These are phyloP conservation scores for Talaromyces sp. DNA, from an alignment of 2,329 filamentous ascomycete genomes.

Conservation along the genomic window DNA sequence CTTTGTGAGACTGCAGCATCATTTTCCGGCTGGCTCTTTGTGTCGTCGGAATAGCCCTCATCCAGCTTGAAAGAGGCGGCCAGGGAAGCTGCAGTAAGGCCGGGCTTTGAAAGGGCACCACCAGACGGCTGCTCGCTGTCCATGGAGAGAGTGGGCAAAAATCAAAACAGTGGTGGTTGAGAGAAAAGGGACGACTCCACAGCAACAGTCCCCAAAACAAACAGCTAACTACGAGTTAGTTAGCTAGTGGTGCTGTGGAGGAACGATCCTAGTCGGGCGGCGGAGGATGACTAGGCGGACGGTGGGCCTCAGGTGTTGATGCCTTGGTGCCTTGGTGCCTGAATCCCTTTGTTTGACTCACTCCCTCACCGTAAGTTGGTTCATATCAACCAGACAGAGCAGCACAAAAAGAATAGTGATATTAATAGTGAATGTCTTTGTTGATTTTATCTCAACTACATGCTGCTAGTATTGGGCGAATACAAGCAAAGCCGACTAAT, in stretches of 20 bases:
- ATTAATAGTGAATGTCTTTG: neutral
- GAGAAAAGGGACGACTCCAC: neutral
- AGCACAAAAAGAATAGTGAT: neutral
- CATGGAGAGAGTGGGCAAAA: neutral
- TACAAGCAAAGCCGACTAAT: neutral
- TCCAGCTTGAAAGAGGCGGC: conserved; percentile 59
- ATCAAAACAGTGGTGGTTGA: neutral
- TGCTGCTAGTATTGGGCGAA: no score
- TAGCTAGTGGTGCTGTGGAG: neutral
- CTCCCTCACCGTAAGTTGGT: no score
- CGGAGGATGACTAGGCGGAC: neutral
- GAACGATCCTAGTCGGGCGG: neutral
- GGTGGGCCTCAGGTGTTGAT: neutral
- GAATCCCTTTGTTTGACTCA: no score
- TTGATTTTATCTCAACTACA: neutral
- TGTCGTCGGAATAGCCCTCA: conserved; percentile 83
- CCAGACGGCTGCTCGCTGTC: conserved; percentile 12
- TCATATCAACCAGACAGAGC: neutral
- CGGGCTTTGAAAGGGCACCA: conserved; percentile 20
- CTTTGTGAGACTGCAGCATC: conserved; percentile 30
- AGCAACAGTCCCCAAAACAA: neutral
- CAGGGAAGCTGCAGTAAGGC: conserved; percentile 24
- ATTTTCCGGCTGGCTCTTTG: conserved; percentile 44
- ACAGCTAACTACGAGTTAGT: neutral
- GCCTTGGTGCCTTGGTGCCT: neutral